These are phyloP conservation scores for Sugiyamaella marilandica DNA, from an alignment of 805 yeast species.

Conservation along the genomic window DNA sequence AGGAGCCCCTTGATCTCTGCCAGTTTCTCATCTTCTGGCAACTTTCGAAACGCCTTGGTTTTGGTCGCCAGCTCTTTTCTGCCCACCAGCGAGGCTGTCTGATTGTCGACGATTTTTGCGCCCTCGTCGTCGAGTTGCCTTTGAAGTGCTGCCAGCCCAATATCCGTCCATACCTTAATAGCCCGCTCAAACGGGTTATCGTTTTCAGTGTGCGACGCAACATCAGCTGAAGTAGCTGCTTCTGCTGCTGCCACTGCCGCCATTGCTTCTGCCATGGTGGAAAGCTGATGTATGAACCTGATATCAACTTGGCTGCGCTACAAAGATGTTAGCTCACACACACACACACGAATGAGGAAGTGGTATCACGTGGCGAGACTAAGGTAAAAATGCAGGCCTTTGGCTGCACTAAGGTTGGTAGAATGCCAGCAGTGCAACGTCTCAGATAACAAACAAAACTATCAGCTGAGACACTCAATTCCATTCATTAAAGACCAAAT, in stretches of 20 bases:
- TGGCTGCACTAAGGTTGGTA: no score
- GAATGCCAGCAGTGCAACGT: no score
- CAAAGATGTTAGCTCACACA: no score
- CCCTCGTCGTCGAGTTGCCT: slow-evolving; percentile 70
- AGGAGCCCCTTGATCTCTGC: slow-evolving; percentile 61
- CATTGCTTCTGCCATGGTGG: background rate
- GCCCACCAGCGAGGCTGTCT: slow-evolving; percentile 58
- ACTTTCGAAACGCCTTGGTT: slow-evolving; percentile 81
- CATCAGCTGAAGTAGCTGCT: background rate
- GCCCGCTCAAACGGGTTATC: slow-evolving; percentile 47
- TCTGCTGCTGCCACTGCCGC: slow-evolving; percentile 1
- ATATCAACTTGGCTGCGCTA: no score
- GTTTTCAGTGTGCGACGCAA: background rate
- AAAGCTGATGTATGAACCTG: no score
- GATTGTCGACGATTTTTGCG: slow-evolving; percentile 63
- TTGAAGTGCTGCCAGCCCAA: slow-evolving; percentile 68
- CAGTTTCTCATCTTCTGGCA: slow-evolving; percentile 63
- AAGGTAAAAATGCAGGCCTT: no score
- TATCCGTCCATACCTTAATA: slow-evolving; percentile 66
- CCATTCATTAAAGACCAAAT: no score
- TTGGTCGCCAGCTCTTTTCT: slow-evolving; percentile 74
- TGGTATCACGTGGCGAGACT: no score
- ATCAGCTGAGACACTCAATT: no score
- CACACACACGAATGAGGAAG: no score
- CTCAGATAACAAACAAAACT: no score